Conservation (phyloP, 2,329 filamentous ascomycete genomes). For the Diaporthe sp. region DNA sequence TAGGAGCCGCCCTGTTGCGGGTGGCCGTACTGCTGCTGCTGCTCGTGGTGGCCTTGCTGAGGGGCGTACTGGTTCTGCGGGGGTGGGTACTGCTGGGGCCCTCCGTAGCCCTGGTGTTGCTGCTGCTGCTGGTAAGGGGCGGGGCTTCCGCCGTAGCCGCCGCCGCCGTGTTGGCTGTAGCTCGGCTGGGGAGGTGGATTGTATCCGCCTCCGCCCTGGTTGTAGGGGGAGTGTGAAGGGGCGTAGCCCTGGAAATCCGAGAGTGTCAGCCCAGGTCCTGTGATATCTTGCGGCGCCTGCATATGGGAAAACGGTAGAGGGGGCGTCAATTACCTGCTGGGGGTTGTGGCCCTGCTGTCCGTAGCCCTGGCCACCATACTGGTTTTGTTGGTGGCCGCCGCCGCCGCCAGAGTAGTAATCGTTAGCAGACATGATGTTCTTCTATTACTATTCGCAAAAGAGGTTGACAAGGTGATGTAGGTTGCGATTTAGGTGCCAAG, state of each 20-base stretch:
- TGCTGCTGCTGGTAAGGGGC: conserved; percentile 41
- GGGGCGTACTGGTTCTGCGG: conserved; percentile 43
- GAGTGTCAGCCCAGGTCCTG: neutral
- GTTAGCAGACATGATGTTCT: conserved; percentile 43
- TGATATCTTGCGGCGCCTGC: conserved; percentile 42
- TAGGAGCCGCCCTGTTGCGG: neutral
- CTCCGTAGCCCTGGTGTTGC: conserved; percentile 41
- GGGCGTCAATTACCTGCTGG: conserved; percentile 44
- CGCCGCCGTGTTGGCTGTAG: conserved; percentile 41
- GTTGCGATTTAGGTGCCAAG: neutral
- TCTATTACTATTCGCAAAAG: neutral
- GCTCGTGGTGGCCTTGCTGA: conserved; percentile 36
- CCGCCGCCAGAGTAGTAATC: conserved; percentile 42
- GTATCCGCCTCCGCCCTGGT: conserved; percentile 43
- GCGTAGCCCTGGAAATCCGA: conserved; percentile 23
- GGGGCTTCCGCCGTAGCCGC: conserved; percentile 36
- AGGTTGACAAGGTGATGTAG: neutral
- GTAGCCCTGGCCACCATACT: conserved; percentile 42
- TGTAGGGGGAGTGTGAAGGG: conserved; percentile 43
- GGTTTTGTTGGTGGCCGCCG: conserved; percentile 38
- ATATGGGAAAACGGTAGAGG: conserved; percentile 38
- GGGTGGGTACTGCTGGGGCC: conserved; percentile 36
- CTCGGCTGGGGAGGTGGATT: conserved; percentile 48
- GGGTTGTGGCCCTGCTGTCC: conserved; percentile 43
- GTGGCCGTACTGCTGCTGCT: conserved; percentile 18